Conservation (phyloP, 371 early-diverging fungal genomes). For the Mucor indicus region DNA sequence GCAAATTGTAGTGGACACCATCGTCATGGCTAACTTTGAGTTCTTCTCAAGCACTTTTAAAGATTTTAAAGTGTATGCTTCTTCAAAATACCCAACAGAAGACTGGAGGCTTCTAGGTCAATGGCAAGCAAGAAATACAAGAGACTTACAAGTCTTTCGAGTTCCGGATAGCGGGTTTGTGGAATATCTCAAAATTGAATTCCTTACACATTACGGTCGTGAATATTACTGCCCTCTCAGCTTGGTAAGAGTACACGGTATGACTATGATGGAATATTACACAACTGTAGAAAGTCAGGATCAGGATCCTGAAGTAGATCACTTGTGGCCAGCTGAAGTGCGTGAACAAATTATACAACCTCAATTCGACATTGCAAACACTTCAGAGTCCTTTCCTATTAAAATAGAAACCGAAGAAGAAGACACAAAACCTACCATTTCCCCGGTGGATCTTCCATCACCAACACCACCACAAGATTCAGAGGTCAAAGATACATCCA, state of each 20-base stretch:
- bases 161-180: constrained; percentile 73
- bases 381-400: constrained; percentile 20
- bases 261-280: constrained; percentile 88
- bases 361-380: constrained; percentile 21
- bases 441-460: constrained; percentile 14
- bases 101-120: constrained; percentile 82
- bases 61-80: constrained; percentile 77
- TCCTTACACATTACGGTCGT: constrained; percentile 84
- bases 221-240: constrained; percentile 95
- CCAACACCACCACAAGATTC: too few relatives aligned
- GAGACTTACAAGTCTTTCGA: constrained; percentile 82
- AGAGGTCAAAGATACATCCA: too few relatives aligned
- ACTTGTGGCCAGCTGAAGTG: constrained; percentile 40
- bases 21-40: constrained; percentile 93
- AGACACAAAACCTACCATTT: constrained; percentile 6
- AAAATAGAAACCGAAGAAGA: constrained; percentile 11
- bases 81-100: constrained; percentile 80
- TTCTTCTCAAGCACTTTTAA: constrained; percentile 94
- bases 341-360: constrained; percentile 39
- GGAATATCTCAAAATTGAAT: constrained; percentile 86
- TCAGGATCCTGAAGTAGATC: constrained; percentile 32
- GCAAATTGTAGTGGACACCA: constrained; percentile 85
- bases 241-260: constrained; percentile 85
- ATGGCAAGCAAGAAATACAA: constrained; percentile 78
- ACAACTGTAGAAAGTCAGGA: constrained; percentile 61